Evolutionary conservation across 257 asterid genomes (phyloP).

Genomic region (Linaria vulgaris): DNA sequence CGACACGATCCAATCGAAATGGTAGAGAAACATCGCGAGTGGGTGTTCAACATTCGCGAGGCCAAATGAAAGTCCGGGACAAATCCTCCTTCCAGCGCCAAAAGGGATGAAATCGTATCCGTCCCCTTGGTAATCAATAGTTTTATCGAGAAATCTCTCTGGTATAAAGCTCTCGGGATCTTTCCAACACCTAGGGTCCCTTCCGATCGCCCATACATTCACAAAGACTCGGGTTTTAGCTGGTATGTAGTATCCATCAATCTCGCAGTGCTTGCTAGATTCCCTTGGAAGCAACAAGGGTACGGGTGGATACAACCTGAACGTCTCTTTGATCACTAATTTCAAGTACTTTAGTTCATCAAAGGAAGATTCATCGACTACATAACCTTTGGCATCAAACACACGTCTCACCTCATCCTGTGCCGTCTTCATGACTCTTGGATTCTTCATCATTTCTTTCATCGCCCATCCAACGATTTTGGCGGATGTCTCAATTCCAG

Average conservation of each 20-base stretch:
- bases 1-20: slow-evolving; percentile 29
- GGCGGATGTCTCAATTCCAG: slow-evolving; percentile 30
- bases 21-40: slow-evolving; percentile 25
- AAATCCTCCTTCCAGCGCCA: slow-evolving; percentile 35
- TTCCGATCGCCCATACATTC: slow-evolving; percentile 26
- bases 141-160: slow-evolving; percentile 24
- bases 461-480: slow-evolving; percentile 26
- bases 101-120: slow-evolving; percentile 18
- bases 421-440: slow-evolving; percentile 21
- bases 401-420: slow-evolving; percentile 30
- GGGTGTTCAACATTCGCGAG: slow-evolving; percentile 23
- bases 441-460: slow-evolving; percentile 24
- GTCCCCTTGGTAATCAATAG: slow-evolving; percentile 4
- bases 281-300: slow-evolving; percentile 18
- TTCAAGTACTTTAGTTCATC: slow-evolving; percentile 21
- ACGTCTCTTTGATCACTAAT: slow-evolving; percentile 24
- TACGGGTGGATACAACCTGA: slow-evolving; percentile 25
- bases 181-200: slow-evolving; percentile 25
- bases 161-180: slow-evolving; percentile 18
- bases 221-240: slow-evolving; percentile 12
- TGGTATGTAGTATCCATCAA: slow-evolving; percentile 25
- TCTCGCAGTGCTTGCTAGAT: slow-evolving; percentile 9
- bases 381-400: neutral
- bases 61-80: slow-evolving; percentile 28
- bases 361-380: neutral